Percentiles rank a stretch among this genome's conserved stretches.
Conservation (phyloP, 345 rosid genomes). For the Camelina laxa region DNA sequence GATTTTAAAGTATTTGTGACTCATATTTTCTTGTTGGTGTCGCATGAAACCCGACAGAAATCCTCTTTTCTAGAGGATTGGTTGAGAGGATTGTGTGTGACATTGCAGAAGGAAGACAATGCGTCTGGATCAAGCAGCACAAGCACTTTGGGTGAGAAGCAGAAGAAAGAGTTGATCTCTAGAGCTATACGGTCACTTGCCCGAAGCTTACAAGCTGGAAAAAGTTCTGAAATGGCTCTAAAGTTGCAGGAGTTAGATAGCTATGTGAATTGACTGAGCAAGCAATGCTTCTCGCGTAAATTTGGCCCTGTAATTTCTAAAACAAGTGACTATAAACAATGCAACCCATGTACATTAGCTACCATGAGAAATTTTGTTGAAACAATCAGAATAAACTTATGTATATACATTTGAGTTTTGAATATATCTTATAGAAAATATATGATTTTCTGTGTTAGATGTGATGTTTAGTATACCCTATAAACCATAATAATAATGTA, state of each 20-base stretch:
- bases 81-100: constrained; percentile 68
- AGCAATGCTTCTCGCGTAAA: neutral
- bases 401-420: too few relatives aligned
- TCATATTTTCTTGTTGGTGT: constrained; percentile 17
- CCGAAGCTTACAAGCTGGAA: constrained; percentile 35
- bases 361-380: neutral
- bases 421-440: too few relatives aligned
- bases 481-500: too few relatives aligned
- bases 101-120: constrained; percentile 51
- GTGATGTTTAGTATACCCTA: too few relatives aligned
- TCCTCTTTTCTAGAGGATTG: constrained; percentile 83
- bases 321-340: neutral
- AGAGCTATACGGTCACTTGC: constrained; percentile 65
- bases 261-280: constrained; percentile 32
- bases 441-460: too few relatives aligned
- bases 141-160: constrained; percentile 46
- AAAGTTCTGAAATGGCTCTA: constrained; percentile 28
- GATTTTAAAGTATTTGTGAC: constrained; percentile 10
- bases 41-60: constrained; percentile 53
- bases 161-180: constrained; percentile 74
- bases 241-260: constrained; percentile 36
- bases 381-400: too few relatives aligned
- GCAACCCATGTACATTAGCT: constrained; percentile 15
- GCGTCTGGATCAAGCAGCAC: constrained; percentile 41
- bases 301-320: constrained; percentile 16